A percentile compares a stretch with the other conserved stretches of the same genome.
Evolutionary conservation across 768 basidiomycete genomes (phyloP).

Genomic region (Daedalea quercina): DNA sequence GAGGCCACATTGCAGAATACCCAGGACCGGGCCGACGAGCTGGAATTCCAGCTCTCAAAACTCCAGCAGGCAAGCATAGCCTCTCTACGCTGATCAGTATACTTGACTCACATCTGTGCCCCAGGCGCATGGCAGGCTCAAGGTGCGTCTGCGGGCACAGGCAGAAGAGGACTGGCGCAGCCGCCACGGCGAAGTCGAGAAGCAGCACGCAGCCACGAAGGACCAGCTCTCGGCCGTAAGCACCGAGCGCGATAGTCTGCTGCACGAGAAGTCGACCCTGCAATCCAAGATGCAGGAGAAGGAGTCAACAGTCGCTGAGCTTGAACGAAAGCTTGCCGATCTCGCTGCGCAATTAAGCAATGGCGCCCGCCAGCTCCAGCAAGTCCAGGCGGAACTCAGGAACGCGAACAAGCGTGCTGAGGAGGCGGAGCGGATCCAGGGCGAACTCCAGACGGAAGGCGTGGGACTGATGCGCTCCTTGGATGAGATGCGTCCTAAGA

Average conservation of each 20-base stretch:
- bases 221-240: slow-evolving; percentile 37
- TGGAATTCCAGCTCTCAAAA: slow-evolving; percentile 77
- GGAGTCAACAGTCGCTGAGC: slow-evolving; percentile 39
- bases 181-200: slow-evolving; percentile 41
- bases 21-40: slow-evolving; percentile 75
- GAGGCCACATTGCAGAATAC: slow-evolving; percentile 71
- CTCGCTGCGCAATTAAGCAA: slow-evolving; percentile 47
- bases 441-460: slow-evolving; percentile 72
- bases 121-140: slow-evolving; percentile 52
- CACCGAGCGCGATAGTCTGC: slow-evolving; percentile 41
- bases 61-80: slow-evolving; percentile 56
- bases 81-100: background rate
- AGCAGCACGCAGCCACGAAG: slow-evolving; percentile 32
- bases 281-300: slow-evolving; percentile 40
- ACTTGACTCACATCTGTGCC: slow-evolving; percentile 4
- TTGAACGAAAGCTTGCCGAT: slow-evolving; percentile 54
- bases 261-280: slow-evolving; percentile 43
- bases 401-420: slow-evolving; percentile 61
- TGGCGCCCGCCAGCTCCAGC: slow-evolving; percentile 51
- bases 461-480: slow-evolving; percentile 72
- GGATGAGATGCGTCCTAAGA: slow-evolving; percentile 81
- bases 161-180: slow-evolving; percentile 41
- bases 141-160: slow-evolving; percentile 36
- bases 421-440: slow-evolving; percentile 65
- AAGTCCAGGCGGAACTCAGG: slow-evolving; percentile 59